Evolutionary conservation across 805 yeast genomes (phyloP).

Genomic region (Clavispora carvajalis): DNA sequence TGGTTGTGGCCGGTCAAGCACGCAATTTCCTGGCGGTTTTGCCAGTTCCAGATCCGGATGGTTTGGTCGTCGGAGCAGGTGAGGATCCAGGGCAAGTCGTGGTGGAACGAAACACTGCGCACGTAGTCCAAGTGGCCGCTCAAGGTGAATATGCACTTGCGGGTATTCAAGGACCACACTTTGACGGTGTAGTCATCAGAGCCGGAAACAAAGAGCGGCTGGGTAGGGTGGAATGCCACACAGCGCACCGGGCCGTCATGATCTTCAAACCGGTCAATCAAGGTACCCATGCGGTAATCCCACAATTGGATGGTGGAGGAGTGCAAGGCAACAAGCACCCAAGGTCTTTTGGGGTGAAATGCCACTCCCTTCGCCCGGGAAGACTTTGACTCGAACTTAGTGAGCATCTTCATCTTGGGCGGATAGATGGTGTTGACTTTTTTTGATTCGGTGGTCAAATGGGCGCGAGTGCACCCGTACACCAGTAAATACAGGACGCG

Average conservation of each 20-base stretch:
- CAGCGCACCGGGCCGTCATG: conserved; percentile 98
- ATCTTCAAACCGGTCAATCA: conserved; percentile 93
- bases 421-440: background rate
- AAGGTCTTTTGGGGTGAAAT: conserved; percentile 92
- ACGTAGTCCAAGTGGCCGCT: conserved; percentile 94
- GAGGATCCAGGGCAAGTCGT: conserved; percentile 94
- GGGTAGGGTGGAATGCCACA: conserved; percentile 95
- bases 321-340: conserved; percentile 92
- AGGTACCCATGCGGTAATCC: conserved; percentile 99
- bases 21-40: conserved; percentile 94
- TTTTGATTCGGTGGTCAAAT: conserved; percentile 1
- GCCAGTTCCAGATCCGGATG: conserved; percentile 99
- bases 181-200: conserved; percentile 95
- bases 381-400: conserved; percentile 91
- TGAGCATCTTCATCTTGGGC: conserved; percentile 24
- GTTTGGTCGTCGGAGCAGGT: conserved; percentile 98
- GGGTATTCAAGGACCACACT: conserved; percentile 91
- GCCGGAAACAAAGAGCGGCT: conserved; percentile 93
- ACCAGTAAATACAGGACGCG: background rate
- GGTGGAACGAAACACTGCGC: conserved; percentile 91
- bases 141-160: conserved; percentile 87
- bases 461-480: conserved; percentile 3
- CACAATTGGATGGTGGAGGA: conserved; percentile 98
- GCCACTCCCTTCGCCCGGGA: conserved; percentile 98
- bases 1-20: conserved; percentile 97